Evolutionary conservation across 2,329 filamentous ascomycete species (phyloP), one percentile per base, ranked within the genome.

Genomic region (Trematosphaeria pertusa): DNA sequence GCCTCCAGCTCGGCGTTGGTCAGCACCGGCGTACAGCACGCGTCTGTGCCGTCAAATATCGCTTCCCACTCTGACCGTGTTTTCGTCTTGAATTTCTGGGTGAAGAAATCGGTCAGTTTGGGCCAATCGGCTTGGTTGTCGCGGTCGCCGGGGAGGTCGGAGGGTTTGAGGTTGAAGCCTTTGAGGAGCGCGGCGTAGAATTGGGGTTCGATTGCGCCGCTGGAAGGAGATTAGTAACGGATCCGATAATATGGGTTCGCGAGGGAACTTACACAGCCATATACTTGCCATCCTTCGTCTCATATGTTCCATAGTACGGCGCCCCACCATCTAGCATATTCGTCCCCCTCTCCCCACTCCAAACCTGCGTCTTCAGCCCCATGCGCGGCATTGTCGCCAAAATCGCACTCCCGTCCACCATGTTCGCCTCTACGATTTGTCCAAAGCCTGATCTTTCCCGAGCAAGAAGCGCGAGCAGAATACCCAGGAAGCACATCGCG

Each of bases 361-460:
- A 92, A 30, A 85, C 66, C 1, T 82, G 79, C 5, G 78, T 85
- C 65, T 87, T 86, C 51, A 80, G 77, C 20, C 79, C 78, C 50
- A 95, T 76, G 24, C 93, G 80, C 40, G 89, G 87, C 74, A 93
- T 93, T 0, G 86, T 87, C 1, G 87, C 86, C 19, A 97, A 75
- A 70, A 93, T 93, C 26, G 85, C 83, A 17, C 82, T 84, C 7
- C 93, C 93, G 74, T 97, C 93, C 10, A 97, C 93, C 93, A 97
- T 97, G 71, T 96, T 97, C 12, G 89, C 90, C 74, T 97, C 91
- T 7, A 97, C 91, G 10, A 97, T 87, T 73, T 97, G 93, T 0
- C 93, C 93, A 2, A 74, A 52, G 0, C 90, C 90, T 0, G 78
- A 85, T 33, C 72, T 75, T 37, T 79, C 75, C 24, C 91, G 78